Percentiles rank a stretch among this genome's conserved stretches.
These are phyloP conservation scores for Aquilaria agallochum DNA, from an alignment of 441 rosid species.

Conservation along the genomic window DNA sequence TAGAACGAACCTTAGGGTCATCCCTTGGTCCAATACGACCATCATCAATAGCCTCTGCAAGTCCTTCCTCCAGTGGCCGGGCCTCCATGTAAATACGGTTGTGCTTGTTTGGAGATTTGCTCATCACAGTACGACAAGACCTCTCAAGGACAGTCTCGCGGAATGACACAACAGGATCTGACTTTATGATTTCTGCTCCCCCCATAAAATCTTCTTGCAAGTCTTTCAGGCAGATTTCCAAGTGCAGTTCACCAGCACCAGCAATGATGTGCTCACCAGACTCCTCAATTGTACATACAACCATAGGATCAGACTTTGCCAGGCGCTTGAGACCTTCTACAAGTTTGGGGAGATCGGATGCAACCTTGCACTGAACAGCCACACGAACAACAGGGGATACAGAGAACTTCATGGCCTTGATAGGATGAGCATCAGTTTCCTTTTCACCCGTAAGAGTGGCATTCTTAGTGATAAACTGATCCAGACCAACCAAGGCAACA, in stretches of 20 bases:
- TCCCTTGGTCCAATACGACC: not conserved
- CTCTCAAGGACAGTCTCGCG: slow-evolving; percentile 23
- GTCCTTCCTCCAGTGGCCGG: not conserved
- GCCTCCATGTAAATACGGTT: not conserved
- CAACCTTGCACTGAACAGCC: slow-evolving; percentile 22
- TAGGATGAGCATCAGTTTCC: slow-evolving; percentile 20
- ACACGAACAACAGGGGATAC: slow-evolving; percentile 21
- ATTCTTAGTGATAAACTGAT: slow-evolving; percentile 19
- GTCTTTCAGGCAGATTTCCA: slow-evolving; percentile 21
- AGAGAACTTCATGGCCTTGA: slow-evolving; percentile 20
- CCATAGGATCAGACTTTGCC: slow-evolving; percentile 24
- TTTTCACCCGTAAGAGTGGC: slow-evolving; percentile 20
- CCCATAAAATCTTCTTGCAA: slow-evolving; percentile 21
- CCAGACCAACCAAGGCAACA: slow-evolving; percentile 21
- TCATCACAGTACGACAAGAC: not conserved
- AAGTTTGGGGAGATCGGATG: slow-evolving; percentile 20
- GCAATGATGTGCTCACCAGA: slow-evolving; percentile 22
- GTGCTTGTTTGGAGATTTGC: not conserved
- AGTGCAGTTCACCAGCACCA: slow-evolving; percentile 21
- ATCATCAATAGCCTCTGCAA: slow-evolving; percentile 1
- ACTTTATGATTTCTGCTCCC: slow-evolving; percentile 18
- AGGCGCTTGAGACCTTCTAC: slow-evolving; percentile 20
- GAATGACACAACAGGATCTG: slow-evolving; percentile 18
- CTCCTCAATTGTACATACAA: slow-evolving; percentile 16
- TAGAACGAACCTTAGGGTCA: not conserved